Evolutionary conservation across 2,329 filamentous ascomycete genomes (phyloP).

Genomic region (Myriangium duriaei): DNA sequence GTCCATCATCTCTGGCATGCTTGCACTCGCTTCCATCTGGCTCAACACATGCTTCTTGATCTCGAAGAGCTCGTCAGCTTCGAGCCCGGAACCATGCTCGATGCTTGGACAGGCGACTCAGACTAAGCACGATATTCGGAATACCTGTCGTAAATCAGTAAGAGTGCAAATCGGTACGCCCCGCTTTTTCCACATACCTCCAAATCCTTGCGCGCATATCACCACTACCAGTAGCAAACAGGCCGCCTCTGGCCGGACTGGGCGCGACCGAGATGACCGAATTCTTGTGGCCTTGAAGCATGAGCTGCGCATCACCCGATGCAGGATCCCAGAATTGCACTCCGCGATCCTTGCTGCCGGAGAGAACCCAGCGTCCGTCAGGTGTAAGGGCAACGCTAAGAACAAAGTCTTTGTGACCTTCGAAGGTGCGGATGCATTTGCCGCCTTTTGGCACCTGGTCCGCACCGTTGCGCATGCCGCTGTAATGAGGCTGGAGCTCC

Average conservation of each 20-base stretch:
- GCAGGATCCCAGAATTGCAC: slow-evolving; percentile 98
- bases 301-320: slow-evolving; percentile 87
- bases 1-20: no score
- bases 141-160: slow-evolving; percentile 1
- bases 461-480: slow-evolving; percentile 37
- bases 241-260: slow-evolving; percentile 63
- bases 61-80: no score
- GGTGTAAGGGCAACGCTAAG: slow-evolving; percentile 90
- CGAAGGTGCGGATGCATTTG: slow-evolving; percentile 92
- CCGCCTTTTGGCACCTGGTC: slow-evolving; percentile 54
- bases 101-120: no score
- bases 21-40: no score
- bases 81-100: no score
- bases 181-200: slow-evolving; percentile 51
- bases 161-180: no score
- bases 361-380: slow-evolving; percentile 90
- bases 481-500: slow-evolving; percentile 63
- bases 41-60: no score
- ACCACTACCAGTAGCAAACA: slow-evolving; percentile 92
- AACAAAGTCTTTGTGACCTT: slow-evolving; percentile 97
- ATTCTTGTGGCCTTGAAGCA: slow-evolving; percentile 98
- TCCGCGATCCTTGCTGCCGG: slow-evolving; percentile 89
- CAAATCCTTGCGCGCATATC: slow-evolving; percentile 98
- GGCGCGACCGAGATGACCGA: slow-evolving; percentile 97
- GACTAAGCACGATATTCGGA: slow-evolving; percentile 7